Percentiles rank a stretch among this genome's conserved stretches.
These are phyloP conservation scores for Pelargonium cotyledonis DNA, from an alignment of 441 rosid genomes.

Conservation along the genomic window DNA sequence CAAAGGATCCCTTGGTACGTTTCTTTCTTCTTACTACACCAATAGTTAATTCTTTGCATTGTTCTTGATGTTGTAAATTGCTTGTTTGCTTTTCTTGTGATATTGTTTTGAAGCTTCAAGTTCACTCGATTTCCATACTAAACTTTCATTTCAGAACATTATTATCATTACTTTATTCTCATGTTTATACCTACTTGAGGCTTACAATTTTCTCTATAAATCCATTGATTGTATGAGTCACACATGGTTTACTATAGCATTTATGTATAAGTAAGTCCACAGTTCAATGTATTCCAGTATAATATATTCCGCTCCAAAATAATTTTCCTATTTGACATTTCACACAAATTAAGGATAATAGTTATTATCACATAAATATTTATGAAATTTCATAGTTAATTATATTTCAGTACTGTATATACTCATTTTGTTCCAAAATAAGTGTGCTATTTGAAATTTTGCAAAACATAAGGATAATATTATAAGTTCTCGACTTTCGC, in stretches of 20 bases:
- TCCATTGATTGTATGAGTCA: neutral
- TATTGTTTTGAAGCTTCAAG: neutral
- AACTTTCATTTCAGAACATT: neutral
- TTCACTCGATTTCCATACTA: neutral
- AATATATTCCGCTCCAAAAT: neutral
- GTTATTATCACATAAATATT: too few species aligned
- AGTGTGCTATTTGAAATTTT: too few species aligned
- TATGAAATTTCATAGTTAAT: too few species aligned
- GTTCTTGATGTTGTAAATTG: slow-evolving; percentile 7
- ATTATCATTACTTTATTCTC: neutral
- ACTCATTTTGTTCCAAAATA: too few species aligned
- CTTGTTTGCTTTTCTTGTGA: neutral
- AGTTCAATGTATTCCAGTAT: neutral
- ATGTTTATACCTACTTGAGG: neutral
- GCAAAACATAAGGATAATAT: too few species aligned
- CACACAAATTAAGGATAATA: too few species aligned
- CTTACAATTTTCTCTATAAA: neutral
- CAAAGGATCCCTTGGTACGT: slow-evolving; percentile 69
- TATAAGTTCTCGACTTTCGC: too few species aligned
- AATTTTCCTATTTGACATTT: too few species aligned
- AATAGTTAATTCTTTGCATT: slow-evolving; percentile 7
- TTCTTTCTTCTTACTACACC: slow-evolving; percentile 18
- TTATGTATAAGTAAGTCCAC: neutral
- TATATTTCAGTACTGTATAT: too few species aligned
- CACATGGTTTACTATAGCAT: neutral